Conservation (phyloP, 495 filamentous ascomycete species). For the Podospora pseudopauciseta region DNA sequence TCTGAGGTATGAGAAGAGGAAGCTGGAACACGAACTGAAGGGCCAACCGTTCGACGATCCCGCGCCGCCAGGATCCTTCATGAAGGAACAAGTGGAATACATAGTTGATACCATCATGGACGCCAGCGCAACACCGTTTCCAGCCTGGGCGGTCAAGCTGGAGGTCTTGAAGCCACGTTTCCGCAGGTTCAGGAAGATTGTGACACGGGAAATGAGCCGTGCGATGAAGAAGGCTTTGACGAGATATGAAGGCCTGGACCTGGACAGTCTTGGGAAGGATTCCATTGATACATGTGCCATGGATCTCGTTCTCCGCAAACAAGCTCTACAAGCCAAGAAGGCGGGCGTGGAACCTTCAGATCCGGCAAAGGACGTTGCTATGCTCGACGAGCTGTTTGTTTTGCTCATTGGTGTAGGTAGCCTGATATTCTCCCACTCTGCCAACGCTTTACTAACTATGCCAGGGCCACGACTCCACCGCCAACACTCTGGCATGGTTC, state of each 20-base stretch:
- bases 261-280: slow-evolving; percentile 19
- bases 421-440: not conserved
- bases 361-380: slow-evolving; percentile 25
- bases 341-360: slow-evolving; percentile 22
- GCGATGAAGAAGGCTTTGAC: slow-evolving; percentile 24
- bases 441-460: not conserved
- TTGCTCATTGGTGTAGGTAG: slow-evolving; percentile 10
- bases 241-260: slow-evolving; percentile 23
- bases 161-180: slow-evolving; percentile 24
- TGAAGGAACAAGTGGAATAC: slow-evolving; percentile 27
- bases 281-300: slow-evolving; percentile 34
- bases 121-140: slow-evolving; percentile 12
- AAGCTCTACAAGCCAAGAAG: slow-evolving; percentile 29
- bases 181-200: slow-evolving; percentile 19
- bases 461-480: slow-evolving; percentile 29
- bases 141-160: slow-evolving; percentile 16
- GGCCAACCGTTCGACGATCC: not conserved
- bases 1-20: slow-evolving; percentile 21
- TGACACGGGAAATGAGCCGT: slow-evolving; percentile 21
- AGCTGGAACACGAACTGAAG: slow-evolving; percentile 19
- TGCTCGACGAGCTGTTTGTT: slow-evolving; percentile 31
- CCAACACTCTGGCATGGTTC: slow-evolving; percentile 35
- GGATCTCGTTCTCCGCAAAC: slow-evolving; percentile 36
- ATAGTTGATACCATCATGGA: slow-evolving; percentile 21
- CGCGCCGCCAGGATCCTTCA: slow-evolving; percentile 3